phyloP scores from a whole-genome alignment of 768 basidiomycete species.

The Leccinum longicurvipes region DNA sequence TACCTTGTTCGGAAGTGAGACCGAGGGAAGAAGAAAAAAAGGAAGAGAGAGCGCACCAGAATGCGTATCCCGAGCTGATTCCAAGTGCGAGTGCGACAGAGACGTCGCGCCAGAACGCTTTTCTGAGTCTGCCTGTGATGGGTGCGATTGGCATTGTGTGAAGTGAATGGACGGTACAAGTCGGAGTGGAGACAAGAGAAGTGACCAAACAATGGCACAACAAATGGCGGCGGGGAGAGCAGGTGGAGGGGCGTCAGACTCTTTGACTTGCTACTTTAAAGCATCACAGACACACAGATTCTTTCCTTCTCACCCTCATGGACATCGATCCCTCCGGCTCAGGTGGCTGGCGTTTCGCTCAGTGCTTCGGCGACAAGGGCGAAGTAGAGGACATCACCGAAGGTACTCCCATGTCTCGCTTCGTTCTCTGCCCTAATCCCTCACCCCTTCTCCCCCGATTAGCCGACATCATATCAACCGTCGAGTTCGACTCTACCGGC shows the following conservation, averaged over 20 bases:
- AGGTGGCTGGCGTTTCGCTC: constrained; percentile 97
- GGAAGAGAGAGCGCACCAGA: constrained; percentile 60
- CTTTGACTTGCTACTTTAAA: constrained; percentile 16
- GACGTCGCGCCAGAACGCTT: constrained; percentile 86
- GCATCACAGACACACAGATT: constrained; percentile 8
- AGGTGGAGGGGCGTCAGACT: constrained; percentile 17
- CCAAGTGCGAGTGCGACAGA: constrained; percentile 75
- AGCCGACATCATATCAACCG: constrained; percentile 99
- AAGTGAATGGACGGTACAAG: constrained; percentile 27
- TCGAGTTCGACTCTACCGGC: constrained; percentile 99
- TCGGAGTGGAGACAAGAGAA: constrained; percentile 19
- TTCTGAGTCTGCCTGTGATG: constrained; percentile 92
- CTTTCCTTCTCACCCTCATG: constrained; percentile 42
- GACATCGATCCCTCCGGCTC: constrained; percentile 81
- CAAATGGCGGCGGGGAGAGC: constrained; percentile 21
- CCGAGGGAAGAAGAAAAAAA: constrained; percentile 13
- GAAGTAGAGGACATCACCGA: constrained; percentile 99
- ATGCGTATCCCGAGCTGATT: constrained; percentile 67
- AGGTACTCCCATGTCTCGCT: constrained; percentile 54
- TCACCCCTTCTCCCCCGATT: constrained; percentile 17
- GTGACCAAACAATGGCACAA: constrained; percentile 32
- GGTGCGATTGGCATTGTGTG: constrained; percentile 79
- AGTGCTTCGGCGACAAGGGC: constrained; percentile 99
- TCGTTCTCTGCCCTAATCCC: constrained; percentile 11
- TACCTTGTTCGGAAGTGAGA: constrained; percentile 55